Evolutionary conservation across 23 red algal genomes (phyloP).

Genomic region (Gracilaria gracilis): DNA sequence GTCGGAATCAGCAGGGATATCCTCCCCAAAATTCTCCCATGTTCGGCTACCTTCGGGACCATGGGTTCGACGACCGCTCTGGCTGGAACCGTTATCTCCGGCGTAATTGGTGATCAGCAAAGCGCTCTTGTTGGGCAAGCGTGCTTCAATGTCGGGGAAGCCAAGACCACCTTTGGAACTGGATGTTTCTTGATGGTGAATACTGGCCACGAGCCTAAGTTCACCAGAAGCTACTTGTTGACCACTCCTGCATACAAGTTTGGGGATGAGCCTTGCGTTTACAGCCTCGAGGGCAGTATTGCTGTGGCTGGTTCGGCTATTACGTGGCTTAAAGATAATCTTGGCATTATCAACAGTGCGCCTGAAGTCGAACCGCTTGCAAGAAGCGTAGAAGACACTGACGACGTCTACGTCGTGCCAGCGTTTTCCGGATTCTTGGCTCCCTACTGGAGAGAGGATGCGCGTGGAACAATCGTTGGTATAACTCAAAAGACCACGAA

Average conservation of each 20-base stretch:
- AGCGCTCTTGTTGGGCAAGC: slow-evolving; percentile 90
- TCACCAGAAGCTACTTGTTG: slow-evolving; percentile 69
- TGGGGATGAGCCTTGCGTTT: slow-evolving; percentile 49
- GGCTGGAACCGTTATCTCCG: slow-evolving; percentile 76
- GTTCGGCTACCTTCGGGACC: slow-evolving; percentile 75
- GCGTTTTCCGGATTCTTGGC: slow-evolving; percentile 93
- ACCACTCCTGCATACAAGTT: slow-evolving; percentile 90
- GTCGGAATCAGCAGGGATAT: slow-evolving; percentile 60
- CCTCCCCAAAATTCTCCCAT: slow-evolving; percentile 82
- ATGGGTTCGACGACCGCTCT: slow-evolving; percentile 59
- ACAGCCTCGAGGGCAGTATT: slow-evolving; percentile 89
- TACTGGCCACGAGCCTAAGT: slow-evolving; percentile 69
- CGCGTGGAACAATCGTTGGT: slow-evolving; percentile 86
- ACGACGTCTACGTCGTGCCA: slow-evolving; percentile 88
- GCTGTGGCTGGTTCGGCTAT: slow-evolving; percentile 83
- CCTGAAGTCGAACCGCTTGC: slow-evolving; percentile 80
- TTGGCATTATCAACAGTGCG: slow-evolving; percentile 69
- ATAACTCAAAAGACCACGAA: slow-evolving; percentile 83
- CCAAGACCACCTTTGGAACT: slow-evolving; percentile 94
- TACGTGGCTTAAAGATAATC: slow-evolving; percentile 84
- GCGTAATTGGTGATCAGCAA: slow-evolving; percentile 96
- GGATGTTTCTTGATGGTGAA: slow-evolving; percentile 96
- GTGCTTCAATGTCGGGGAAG: slow-evolving; percentile 73
- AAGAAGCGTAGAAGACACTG: slow-evolving; percentile 67
- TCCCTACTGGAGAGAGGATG: slow-evolving; percentile 87